Base-by-base conservation (phyloP, 192 early-diverging fungal species). In the Paraglomus brasilianum region DNA sequence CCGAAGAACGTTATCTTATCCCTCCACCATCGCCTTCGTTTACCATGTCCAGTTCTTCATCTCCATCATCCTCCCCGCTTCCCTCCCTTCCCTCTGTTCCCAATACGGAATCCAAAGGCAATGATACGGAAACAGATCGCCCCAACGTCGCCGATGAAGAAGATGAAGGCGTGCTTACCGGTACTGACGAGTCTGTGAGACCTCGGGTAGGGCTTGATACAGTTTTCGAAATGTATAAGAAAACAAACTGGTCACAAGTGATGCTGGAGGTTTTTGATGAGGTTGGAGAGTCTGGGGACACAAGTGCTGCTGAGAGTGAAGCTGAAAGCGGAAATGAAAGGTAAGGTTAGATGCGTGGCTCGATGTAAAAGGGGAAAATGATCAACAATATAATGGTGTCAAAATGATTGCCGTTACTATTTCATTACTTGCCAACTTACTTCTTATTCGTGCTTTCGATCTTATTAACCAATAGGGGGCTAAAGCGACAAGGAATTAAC, bases 1-100 rank as follows among this genome's bases (percentile, higher is more conserved):
- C 90, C 17, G 94, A 96, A 75, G 66, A 74, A 0, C 40, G 68
- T 1, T 95, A 94, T 64, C 47, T 84, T 51, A 42, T 84, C n/a
- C 52, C 61, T 45, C 1, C 65, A 75, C 17, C 44, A 47, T 7
- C 49, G 70, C 21, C 44, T 44, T 41, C 69, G 57, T 30, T 30
- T 30, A 30, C 3, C 1, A 30, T 30, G 30, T 30, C 30, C 30
- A 30, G 30, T 42, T 13, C n/a, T 71, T 22, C 66, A 30, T 30
- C 30, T 3, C 30, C 30, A 3, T 30, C 30, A 30, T 30, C 30
- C 30, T 30, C 30, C 30, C 30, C 30, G 30, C 30, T 30, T 30
- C 30, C 30, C 3, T 30, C 30, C 30, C 30, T 30, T 3, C 30
- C 69, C 3, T 47, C 63, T 8, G 39, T 22, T 15, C 24, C 21